A percentile compares a stretch with the other conserved stretches of the same genome.
phyloP scores from a whole-genome alignment of 257 asterid genomes.

The Solanum habrochaites region DNA sequence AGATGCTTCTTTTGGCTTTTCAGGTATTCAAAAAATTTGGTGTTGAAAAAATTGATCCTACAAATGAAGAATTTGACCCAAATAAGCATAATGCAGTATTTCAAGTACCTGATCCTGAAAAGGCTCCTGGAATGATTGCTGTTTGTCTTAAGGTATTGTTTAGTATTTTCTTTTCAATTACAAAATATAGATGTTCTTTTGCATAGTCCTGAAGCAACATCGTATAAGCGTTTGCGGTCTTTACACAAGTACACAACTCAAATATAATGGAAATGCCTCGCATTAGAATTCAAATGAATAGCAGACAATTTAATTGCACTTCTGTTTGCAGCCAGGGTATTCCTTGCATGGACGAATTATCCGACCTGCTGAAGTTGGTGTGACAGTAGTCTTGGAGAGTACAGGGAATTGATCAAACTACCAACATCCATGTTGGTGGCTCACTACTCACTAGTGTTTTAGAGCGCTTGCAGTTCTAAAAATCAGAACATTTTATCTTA shows the following conservation, averaged over 20 bases:
- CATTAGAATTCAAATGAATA: neutral
- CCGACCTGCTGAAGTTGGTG: slow-evolving; percentile 94
- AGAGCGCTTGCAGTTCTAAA: neutral
- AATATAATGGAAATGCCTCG: neutral
- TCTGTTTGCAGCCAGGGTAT: slow-evolving; percentile 55
- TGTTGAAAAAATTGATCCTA: slow-evolving; percentile 54
- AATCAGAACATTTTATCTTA: neutral
- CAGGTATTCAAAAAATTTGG: slow-evolving; percentile 85
- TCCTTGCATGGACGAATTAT: slow-evolving; percentile 56
- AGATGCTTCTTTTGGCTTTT: neutral
- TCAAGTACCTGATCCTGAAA: slow-evolving; percentile 87
- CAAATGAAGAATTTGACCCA: slow-evolving; percentile 79
- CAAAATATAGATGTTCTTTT: neutral
- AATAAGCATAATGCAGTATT: slow-evolving; percentile 88
- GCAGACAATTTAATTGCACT: neutral
- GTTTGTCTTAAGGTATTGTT: slow-evolving; percentile 72
- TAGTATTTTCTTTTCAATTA: neutral
- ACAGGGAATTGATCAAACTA: slow-evolving; percentile 13
- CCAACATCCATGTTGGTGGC: neutral
- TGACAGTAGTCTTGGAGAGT: slow-evolving; percentile 34
- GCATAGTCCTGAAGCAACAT: neutral
- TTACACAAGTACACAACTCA: neutral
- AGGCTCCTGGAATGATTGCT: slow-evolving; percentile 68
- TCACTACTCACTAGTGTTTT: neutral
- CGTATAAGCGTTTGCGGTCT: neutral